A percentile compares a stretch with the other conserved stretches of the same genome.
phyloP scores from a whole-genome alignment of 2,329 filamentous ascomycete species.

The Aspergillus sp. region DNA sequence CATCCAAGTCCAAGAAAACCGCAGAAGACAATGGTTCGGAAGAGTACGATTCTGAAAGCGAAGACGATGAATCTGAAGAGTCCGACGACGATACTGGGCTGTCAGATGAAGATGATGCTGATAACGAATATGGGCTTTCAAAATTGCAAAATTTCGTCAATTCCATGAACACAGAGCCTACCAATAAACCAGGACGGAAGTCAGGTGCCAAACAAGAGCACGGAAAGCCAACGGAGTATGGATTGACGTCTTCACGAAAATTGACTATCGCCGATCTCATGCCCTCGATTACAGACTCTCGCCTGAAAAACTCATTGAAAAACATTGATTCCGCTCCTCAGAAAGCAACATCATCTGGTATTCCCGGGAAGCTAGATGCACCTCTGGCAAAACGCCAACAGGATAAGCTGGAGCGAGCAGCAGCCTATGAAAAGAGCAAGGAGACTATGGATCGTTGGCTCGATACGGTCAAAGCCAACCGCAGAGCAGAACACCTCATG shows the following conservation, averaged over 20 bases:
- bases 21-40: constrained; percentile 27
- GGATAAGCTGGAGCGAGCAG: constrained; percentile 73
- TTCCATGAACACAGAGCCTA: constrained; percentile 50
- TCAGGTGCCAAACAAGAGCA: constrained; percentile 54
- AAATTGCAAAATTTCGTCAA: constrained; percentile 66
- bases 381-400: constrained; percentile 83
- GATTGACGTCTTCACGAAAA: constrained; percentile 58
- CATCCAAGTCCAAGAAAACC: constrained; percentile 23
- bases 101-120: constrained; percentile 22
- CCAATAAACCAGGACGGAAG: constrained; percentile 28
- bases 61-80: constrained; percentile 47
- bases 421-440: constrained; percentile 85
- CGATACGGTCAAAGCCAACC: constrained; percentile 91
- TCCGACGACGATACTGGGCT: constrained; percentile 28
- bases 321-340: constrained; percentile 50
- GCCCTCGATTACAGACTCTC: constrained; percentile 65
- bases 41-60: constrained; percentile 40
- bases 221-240: constrained; percentile 57
- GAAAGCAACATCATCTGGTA: constrained; percentile 50
- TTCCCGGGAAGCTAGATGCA: constrained; percentile 69
- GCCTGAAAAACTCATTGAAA: constrained; percentile 75
- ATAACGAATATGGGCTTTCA: constrained; percentile 51
- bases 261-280: constrained; percentile 73
- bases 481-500: constrained; percentile 80
- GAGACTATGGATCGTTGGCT: constrained; percentile 87